A percentile compares a stretch with the other conserved stretches of the same genome.
Conservation (phyloP, 1,284 basidiomycete species). For the Sutorius eximius region DNA sequence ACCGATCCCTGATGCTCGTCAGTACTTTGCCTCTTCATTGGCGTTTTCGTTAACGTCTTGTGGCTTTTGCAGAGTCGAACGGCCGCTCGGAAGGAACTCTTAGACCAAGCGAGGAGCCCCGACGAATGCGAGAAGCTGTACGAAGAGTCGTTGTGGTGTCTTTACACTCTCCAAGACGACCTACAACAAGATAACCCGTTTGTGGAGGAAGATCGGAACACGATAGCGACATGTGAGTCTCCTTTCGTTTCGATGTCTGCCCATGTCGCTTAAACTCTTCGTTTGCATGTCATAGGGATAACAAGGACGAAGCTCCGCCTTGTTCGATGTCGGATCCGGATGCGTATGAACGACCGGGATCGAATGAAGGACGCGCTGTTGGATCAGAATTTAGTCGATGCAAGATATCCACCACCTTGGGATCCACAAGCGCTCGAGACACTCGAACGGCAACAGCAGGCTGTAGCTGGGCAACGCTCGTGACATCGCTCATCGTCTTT, state of each 20-base stretch:
- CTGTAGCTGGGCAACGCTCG: constrained; percentile 12
- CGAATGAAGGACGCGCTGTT: constrained; percentile 68
- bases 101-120: constrained; percentile 71
- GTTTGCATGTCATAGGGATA: constrained; percentile 54
- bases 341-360: constrained; percentile 69
- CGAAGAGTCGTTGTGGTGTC: constrained; percentile 91
- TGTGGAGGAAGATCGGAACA: constrained; percentile 80
- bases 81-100: constrained; percentile 88
- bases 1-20: constrained; percentile 71
- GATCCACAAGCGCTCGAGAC: constrained; percentile 47
- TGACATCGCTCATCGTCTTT: constrained; percentile 4
- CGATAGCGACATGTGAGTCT: constrained; percentile 77
- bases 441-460: constrained; percentile 27
- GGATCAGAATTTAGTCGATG: constrained; percentile 72
- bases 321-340: constrained; percentile 66
- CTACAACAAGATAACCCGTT: constrained; percentile 83
- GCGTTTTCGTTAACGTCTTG: background rate
- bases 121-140: constrained; percentile 92
- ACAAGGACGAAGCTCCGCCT: constrained; percentile 79
- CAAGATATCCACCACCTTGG: constrained; percentile 74
- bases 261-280: background rate
- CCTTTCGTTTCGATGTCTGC: background rate
- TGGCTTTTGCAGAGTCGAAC: constrained; percentile 72
- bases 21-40: constrained; percentile 25
- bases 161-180: constrained; percentile 90